Conservation (phyloP, 2,329 filamentous ascomycete genomes). For the Aspergillus flavus region DNA sequence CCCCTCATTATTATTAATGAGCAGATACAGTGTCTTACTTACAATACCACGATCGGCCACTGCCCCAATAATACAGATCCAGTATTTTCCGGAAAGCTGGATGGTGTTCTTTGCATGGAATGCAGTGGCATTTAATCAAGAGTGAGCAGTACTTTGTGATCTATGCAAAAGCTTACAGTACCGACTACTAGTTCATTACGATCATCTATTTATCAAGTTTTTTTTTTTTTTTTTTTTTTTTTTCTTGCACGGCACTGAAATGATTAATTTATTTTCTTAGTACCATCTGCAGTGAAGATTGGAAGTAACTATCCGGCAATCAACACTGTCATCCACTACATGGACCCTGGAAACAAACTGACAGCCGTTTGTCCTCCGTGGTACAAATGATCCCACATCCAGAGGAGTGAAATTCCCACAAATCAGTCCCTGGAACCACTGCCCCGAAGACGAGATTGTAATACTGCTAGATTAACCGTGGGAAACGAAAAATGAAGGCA, state of each 20-base stretch:
- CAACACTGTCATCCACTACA: not conserved
- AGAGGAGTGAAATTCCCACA: not conserved
- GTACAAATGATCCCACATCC: not conserved
- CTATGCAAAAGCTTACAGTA: constrained; percentile 4
- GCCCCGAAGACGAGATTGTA: not conserved
- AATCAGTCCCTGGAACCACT: not conserved
- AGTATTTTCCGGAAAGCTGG: constrained; percentile 15
- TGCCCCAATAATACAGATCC: constrained; percentile 14
- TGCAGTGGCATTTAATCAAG: constrained; percentile 15
- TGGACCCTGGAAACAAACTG: not conserved
- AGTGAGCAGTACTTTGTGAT: constrained; percentile 10
- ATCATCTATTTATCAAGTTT: not conserved
- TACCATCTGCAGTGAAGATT: not conserved
- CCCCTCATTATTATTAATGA: constrained; percentile 18
- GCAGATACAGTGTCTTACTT: constrained; percentile 6
- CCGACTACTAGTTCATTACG: not conserved
- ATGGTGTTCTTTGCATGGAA: constrained; percentile 13
- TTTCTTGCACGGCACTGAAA: not conserved
- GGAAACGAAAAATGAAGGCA: not conserved
- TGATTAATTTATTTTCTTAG: not conserved
- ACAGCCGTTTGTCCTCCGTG: not conserved
- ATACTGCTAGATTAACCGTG: not conserved
- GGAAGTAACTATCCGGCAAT: not conserved
- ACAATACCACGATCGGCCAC: constrained; percentile 11
- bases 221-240: not conserved